Evolutionary conservation across 257 asterid genomes (phyloP).

Genomic region (Nicotiana obtusifolia): DNA sequence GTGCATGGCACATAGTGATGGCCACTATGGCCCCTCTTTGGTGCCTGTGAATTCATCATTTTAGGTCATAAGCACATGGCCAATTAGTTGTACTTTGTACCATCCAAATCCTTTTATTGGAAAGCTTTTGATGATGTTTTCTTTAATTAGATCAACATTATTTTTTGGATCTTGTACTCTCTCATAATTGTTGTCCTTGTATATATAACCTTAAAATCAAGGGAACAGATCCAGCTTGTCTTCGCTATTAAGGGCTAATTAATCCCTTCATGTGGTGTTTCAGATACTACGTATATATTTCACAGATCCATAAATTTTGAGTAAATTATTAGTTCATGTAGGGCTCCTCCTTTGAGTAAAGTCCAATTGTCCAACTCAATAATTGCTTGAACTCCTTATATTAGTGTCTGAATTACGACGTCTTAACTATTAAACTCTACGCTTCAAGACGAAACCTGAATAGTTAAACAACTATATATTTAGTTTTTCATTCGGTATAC

Average conservation of each 20-base stretch:
- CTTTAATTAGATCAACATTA: not conserved
- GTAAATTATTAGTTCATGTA: not conserved
- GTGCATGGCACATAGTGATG: constrained; percentile 20
- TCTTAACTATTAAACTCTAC: too few species aligned
- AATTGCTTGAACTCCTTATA: not conserved
- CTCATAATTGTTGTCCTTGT: not conserved
- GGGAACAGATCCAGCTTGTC: constrained; percentile 1
- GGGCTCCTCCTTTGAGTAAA: not conserved
- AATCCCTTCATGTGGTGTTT: not conserved
- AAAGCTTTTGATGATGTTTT: not conserved
- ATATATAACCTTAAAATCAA: constrained; percentile 2
- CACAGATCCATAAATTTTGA: not conserved
- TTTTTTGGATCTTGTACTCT: not conserved
- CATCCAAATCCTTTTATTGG: not conserved
- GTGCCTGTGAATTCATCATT: constrained; percentile 13
- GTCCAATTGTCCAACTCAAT: not conserved
- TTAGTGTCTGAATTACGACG: too few species aligned
- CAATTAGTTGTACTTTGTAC: constrained; percentile 19
- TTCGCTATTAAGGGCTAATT: not conserved
- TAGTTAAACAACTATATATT: too few species aligned
- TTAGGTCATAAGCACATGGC: constrained; percentile 24
- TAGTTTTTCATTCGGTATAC: too few species aligned
- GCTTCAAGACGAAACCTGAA: too few species aligned
- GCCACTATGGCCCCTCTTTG: not conserved
- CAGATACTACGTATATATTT: not conserved